A percentile compares a stretch with the other conserved stretches of the same genome.
Evolutionary conservation across 495 filamentous ascomycete genomes (phyloP).

Genomic region (Aspergillus cavernicola): DNA sequence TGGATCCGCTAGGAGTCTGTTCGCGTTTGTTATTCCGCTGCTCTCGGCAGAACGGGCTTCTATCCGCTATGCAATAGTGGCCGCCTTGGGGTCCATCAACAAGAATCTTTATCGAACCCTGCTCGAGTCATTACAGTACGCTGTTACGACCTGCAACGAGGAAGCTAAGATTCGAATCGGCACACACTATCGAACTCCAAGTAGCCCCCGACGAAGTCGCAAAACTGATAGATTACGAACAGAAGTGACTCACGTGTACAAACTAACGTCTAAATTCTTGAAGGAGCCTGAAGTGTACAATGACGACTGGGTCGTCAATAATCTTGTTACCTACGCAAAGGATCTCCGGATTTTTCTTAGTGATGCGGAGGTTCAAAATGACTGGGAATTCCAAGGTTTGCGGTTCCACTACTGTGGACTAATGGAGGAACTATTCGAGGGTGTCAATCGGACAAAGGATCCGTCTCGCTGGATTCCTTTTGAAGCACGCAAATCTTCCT

Average conservation of each 20-base stretch:
- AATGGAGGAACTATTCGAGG: constrained; percentile 88
- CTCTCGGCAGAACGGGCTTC: constrained; percentile 69
- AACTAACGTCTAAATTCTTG: constrained; percentile 88
- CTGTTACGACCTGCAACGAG: constrained; percentile 75
- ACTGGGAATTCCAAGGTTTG: constrained; percentile 93
- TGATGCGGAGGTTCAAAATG: constrained; percentile 89
- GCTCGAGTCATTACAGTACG: constrained; percentile 82
- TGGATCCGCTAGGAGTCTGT: constrained; percentile 80
- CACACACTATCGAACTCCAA: constrained; percentile 71
- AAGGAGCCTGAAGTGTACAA: constrained; percentile 72
- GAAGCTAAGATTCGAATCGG: constrained; percentile 80
- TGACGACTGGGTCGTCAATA: constrained; percentile 90
- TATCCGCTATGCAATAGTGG: constrained; percentile 86
- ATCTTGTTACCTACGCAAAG: constrained; percentile 84
- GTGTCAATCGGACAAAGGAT: constrained; percentile 81
- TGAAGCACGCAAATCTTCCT: constrained; percentile 87
- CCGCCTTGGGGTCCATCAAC: constrained; percentile 90
- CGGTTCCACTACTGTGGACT: constrained; percentile 91
- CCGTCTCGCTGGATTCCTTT: constrained; percentile 93
- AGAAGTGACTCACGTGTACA: constrained; percentile 93
- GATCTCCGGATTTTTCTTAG: constrained; percentile 91
- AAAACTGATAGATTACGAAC: constrained; percentile 83
- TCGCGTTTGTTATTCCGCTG: constrained; percentile 85
- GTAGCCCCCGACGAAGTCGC: constrained; percentile 68
- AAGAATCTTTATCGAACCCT: constrained; percentile 91